Percentiles rank a stretch among this genome's conserved stretches.
Conservation (phyloP, 1,284 basidiomycete genomes). For the Ustilago hordei region DNA sequence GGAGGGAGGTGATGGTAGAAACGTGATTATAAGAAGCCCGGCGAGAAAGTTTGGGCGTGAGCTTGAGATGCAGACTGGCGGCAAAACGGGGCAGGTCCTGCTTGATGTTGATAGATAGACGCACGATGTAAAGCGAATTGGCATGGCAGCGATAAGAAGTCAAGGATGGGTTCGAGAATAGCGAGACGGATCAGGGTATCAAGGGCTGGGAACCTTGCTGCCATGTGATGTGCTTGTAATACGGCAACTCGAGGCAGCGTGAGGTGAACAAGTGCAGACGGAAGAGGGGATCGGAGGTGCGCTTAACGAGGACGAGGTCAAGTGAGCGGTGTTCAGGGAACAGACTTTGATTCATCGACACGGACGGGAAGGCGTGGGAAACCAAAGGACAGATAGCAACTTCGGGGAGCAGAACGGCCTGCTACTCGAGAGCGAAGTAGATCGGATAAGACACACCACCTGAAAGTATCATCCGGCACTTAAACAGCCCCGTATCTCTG, state of each 20-base stretch:
- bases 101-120: background rate
- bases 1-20: background rate
- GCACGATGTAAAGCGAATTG: background rate
- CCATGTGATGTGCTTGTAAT: background rate
- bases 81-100: background rate
- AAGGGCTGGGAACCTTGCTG: background rate
- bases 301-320: constrained; percentile 29
- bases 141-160: constrained; percentile 5
- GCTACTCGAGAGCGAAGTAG: background rate
- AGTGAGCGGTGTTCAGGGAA: background rate
- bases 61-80: constrained; percentile 1
- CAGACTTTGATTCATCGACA: background rate
- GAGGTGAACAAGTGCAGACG: background rate
- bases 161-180: background rate
- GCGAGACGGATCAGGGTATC: background rate
- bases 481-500: too few relatives aligned
- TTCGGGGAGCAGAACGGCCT: constrained; percentile 11
- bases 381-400: constrained; percentile 7
- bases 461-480: too few relatives aligned
- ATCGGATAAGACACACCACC: background rate
- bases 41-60: background rate
- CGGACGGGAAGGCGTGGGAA: background rate
- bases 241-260: constrained; percentile 1
- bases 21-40: constrained; percentile 2
- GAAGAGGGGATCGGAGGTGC: background rate